Base-by-base conservation (phyloP, 1,284 basidiomycete species). In the Apiotrichum laibachii region DNA sequence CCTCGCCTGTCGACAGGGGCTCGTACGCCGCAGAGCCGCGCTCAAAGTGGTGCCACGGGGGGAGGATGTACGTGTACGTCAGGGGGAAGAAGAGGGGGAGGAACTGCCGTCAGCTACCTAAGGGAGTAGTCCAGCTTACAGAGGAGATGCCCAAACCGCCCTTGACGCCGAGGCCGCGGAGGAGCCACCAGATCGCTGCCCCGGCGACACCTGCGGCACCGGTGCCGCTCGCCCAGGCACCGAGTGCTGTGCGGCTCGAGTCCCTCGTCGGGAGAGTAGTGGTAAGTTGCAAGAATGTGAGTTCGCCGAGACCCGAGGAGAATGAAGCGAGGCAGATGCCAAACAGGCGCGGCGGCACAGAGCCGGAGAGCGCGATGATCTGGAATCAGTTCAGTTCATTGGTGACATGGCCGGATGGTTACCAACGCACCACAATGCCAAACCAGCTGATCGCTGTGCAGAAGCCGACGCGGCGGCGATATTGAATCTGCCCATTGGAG, bases 181-280 rank as follows among this genome's bases (percentile, higher is more conserved):
- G 80, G 64, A 92, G 82, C 95, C 95, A 98, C 95, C 95, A 99
- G 8, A 96, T 75, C 43, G 88, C 88, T 0, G 95, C 93, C 7
- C 95, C 96, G 0, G 89, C 88, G 6, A 98, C 83, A 0, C 95
- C 95, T 0, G 95, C 95, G 2, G 89, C 92, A 1, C 95, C 95
- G 0, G 95, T 99, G 0, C 95, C 95, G 10, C 88, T 88, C 5
- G 91, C 87, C 76, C 92, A 94, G 15, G 89, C 81, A 18, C 85
- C 85, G 2, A 86, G 79, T 1, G 88, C 76, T 1, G 72, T 76
- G 33, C 62, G 59, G 7, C 69, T 71, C 15, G 71, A 60, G 2
- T 61, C 49, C 0, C 57, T 53, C 0, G 70, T 76, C 2, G 77
- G 76, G 2, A 78, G 72, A 0, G 88, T 88, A 0, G 94, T 97